Conservation (phyloP, 495 filamentous ascomycete species). For the Hyaloscypha variabilis region DNA sequence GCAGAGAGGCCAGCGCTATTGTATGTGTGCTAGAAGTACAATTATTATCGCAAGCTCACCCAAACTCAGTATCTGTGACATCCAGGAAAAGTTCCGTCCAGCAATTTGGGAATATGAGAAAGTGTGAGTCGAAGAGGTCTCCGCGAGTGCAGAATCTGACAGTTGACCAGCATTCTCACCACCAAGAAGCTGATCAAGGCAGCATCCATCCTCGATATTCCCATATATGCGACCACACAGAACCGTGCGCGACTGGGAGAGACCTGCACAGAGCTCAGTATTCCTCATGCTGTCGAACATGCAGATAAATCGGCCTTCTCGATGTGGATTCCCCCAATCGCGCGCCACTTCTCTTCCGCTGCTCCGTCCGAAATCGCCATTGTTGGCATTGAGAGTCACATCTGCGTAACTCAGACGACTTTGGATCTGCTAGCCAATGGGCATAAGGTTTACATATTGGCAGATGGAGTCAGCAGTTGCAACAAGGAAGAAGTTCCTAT, state of each 20-base stretch:
- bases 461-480: slow-evolving; percentile 89
- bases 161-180: slow-evolving; percentile 47
- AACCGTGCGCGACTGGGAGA: slow-evolving; percentile 72
- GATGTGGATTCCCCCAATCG: slow-evolving; percentile 65
- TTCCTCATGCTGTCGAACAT: slow-evolving; percentile 36
- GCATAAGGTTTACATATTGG: slow-evolving; percentile 83
- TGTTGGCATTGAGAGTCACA: slow-evolving; percentile 91
- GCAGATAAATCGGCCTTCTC: slow-evolving; percentile 78
- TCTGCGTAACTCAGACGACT: slow-evolving; percentile 92
- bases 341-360: slow-evolving; percentile 42
- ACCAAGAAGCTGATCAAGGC: slow-evolving; percentile 56
- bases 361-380: slow-evolving; percentile 53
- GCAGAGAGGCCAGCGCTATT: slow-evolving; percentile 30
- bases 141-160: slow-evolving; percentile 13
- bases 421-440: slow-evolving; percentile 75
- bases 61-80: slow-evolving; percentile 78
- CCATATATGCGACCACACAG: slow-evolving; percentile 85
- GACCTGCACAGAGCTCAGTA: slow-evolving; percentile 65
- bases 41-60: slow-evolving; percentile 7
- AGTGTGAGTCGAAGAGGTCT: slow-evolving; percentile 51
- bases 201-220: slow-evolving; percentile 66
- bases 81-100: slow-evolving; percentile 89
- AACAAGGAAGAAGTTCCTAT: slow-evolving; percentile 80
- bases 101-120: slow-evolving; percentile 83
- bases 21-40: slow-evolving; percentile 14